Evolutionary conservation across 805 yeast species (phyloP).

Genomic region (Saccharomycopsis capsularis): DNA sequence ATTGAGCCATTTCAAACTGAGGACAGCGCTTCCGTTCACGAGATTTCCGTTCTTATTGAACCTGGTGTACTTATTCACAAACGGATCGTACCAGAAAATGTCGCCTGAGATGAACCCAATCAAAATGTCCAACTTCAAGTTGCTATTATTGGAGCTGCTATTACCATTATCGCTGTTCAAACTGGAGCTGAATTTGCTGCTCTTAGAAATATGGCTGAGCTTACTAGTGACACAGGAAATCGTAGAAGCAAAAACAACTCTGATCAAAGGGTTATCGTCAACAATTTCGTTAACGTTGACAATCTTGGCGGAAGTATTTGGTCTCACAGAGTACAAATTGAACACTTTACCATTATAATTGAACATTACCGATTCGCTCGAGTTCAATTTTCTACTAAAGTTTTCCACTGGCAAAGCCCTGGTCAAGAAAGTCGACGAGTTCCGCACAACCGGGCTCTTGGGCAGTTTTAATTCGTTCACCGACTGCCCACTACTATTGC

Average conservation of each 20-base stretch:
- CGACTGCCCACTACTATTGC: background rate
- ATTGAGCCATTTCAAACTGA: constrained; percentile 41
- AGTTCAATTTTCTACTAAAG: constrained; percentile 26
- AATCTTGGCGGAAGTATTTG: constrained; percentile 27
- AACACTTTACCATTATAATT: constrained; percentile 45
- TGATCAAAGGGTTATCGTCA: constrained; percentile 37
- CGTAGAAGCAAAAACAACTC: constrained; percentile 32
- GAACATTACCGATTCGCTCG: constrained; percentile 32
- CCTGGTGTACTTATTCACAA: constrained; percentile 40
- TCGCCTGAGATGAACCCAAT: constrained; percentile 67
- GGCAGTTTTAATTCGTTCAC: constrained; percentile 26
- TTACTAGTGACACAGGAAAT: constrained; percentile 9
- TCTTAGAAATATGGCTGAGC: background rate
- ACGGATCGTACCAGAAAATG: constrained; percentile 52
- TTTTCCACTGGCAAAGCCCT: constrained; percentile 30
- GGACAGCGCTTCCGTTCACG: constrained; percentile 36
- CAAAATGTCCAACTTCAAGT: constrained; percentile 41
- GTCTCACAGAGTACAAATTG: constrained; percentile 28
- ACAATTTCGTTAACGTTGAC: constrained; percentile 35
- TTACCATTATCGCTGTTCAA: background rate
- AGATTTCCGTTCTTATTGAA: constrained; percentile 42
- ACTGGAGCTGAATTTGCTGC: background rate
- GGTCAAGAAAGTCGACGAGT: constrained; percentile 31
- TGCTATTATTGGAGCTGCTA: constrained; percentile 22
- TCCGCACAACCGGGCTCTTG: constrained; percentile 27